These are phyloP conservation scores for Osmanthus fragrans DNA, from an alignment of 257 asterid species.

Conservation along the genomic window DNA sequence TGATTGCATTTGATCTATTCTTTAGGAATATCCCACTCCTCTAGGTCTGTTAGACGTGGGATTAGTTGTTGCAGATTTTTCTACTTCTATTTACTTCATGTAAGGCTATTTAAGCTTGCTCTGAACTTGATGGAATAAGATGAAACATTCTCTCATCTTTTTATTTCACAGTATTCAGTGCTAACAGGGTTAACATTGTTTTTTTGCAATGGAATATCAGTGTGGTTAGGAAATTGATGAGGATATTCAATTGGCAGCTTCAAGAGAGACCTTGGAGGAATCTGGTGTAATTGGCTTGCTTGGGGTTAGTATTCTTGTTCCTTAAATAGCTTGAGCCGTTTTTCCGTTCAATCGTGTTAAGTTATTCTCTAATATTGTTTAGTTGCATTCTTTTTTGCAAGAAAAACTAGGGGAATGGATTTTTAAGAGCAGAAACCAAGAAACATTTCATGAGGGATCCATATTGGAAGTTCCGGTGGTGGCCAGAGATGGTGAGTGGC, in stretches of 20 bases:
- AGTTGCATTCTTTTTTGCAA: constrained; percentile 35
- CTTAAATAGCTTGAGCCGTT: not conserved
- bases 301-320: constrained; percentile 13
- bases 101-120: no score
- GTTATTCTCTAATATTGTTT: constrained; percentile 5
- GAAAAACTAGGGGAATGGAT: constrained; percentile 75
- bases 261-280: constrained; percentile 20
- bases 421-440: constrained; percentile 96
- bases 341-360: not conserved
- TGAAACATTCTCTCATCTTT: no score
- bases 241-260: constrained; percentile 18
- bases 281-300: constrained; percentile 23
- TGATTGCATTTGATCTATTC: no score
- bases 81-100: no score
- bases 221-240: constrained; percentile 36
- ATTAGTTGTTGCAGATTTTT: no score
- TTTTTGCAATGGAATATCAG: constrained; percentile 28
- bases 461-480: constrained; percentile 19
- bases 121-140: no score
- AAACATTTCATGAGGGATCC: constrained; percentile 70
- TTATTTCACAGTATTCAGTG: no score
- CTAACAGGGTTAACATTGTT: not conserved
- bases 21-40: no score
- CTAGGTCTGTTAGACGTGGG: no score
- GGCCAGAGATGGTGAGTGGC: no score